Evolutionary conservation across 208 protist species (phyloP).

Genomic region (Trypanosoma conorhini): DNA sequence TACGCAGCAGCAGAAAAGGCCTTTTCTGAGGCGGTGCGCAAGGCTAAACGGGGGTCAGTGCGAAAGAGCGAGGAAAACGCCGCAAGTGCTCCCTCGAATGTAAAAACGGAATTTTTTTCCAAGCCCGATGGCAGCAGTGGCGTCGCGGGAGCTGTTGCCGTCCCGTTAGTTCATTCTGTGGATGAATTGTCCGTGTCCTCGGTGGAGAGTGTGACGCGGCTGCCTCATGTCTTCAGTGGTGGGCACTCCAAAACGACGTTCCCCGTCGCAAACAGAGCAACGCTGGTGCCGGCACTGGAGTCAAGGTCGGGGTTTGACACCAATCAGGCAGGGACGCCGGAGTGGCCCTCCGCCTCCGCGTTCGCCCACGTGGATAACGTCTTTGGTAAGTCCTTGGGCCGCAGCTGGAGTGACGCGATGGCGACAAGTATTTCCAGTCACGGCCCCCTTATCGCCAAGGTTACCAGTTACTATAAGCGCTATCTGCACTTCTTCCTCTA

Average conservation of each 20-base stretch:
- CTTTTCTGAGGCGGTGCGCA: slow-evolving; percentile 33
- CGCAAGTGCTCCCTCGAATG: neutral
- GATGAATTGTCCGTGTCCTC: slow-evolving; percentile 3
- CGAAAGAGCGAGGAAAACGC: neutral
- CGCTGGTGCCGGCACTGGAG: neutral
- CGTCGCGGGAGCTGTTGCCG: slow-evolving; percentile 1
- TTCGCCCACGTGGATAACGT: slow-evolving; percentile 5
- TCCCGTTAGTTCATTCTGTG: neutral
- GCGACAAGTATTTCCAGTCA: slow-evolving; percentile 12
- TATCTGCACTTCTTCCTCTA: slow-evolving; percentile 56
- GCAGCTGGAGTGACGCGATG: slow-evolving; percentile 13
- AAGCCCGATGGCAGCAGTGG: neutral
- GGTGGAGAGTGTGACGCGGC: neutral
- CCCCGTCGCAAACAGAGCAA: neutral
- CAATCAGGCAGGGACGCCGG: neutral
- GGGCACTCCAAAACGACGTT: neutral
- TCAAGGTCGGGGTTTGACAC: slow-evolving; percentile 1
- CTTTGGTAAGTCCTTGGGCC: neutral
- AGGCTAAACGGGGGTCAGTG: neutral
- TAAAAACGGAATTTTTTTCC: neutral
- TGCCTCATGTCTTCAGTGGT: neutral
- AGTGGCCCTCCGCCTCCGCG: neutral
- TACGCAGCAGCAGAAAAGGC: slow-evolving; percentile 45
- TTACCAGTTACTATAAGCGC: neutral
- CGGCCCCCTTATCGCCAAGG: neutral